Evolutionary conservation across 73 alveolate genomes (phyloP).

Genomic region (Paramecium pentaurelia): DNA sequence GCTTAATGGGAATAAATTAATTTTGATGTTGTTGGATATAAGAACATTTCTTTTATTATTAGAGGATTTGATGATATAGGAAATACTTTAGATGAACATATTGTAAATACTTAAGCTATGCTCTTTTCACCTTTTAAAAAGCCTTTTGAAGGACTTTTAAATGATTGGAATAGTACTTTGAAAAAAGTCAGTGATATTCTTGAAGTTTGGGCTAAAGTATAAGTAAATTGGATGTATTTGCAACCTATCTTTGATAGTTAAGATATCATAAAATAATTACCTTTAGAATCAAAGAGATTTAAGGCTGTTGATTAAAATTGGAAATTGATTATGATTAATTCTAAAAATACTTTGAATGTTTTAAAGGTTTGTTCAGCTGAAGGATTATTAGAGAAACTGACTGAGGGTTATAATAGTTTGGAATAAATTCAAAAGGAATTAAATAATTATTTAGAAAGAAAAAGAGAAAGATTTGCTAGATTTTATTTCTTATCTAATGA

Average conservation of each 20-base stretch:
- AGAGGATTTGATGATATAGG: conserved; percentile 37
- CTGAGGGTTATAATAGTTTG: neutral
- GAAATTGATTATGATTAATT: conserved; percentile 6
- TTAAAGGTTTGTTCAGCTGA: conserved; percentile 2
- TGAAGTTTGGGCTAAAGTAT: conserved; percentile 28
- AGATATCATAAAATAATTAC: conserved; percentile 16
- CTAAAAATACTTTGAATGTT: neutral
- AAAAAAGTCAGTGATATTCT: conserved; percentile 1
- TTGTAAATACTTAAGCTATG: conserved; percentile 19
- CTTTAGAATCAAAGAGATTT: conserved; percentile 32
- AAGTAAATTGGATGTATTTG: conserved; percentile 45
- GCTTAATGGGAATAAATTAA: conserved; percentile 47
- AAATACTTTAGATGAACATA: conserved; percentile 19
- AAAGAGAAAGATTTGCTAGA: conserved; percentile 96
- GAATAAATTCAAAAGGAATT: conserved; percentile 52
- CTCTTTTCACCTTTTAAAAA: neutral
- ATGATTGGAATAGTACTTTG: neutral
- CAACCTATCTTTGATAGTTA: conserved; percentile 6
- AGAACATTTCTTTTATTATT: conserved; percentile 47
- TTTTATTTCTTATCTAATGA: conserved; percentile 97
- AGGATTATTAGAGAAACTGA: neutral
- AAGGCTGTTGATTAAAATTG: conserved; percentile 31
- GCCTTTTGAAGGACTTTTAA: neutral
- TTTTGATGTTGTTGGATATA: conserved; percentile 67
- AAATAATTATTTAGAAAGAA: conserved; percentile 69